A percentile compares a stretch with the other conserved stretches of the same genome.
phyloP scores from a whole-genome alignment of 345 rosid species.

The Arabis alpina region DNA sequence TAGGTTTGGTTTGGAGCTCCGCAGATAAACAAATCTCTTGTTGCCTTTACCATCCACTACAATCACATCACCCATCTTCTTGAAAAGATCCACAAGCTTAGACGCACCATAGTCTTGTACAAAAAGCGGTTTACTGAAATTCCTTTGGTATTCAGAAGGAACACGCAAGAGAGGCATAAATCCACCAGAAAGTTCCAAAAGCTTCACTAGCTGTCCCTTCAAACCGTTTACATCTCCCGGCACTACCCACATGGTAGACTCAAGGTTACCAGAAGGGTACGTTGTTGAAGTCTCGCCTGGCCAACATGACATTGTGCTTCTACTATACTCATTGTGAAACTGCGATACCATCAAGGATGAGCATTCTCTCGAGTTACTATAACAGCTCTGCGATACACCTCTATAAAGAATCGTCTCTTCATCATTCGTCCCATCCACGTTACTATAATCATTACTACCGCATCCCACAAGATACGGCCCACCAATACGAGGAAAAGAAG shows the following conservation, averaged over 20 bases:
- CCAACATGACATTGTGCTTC: conserved; percentile 44
- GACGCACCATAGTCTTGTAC: conserved; percentile 72
- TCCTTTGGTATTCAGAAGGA: conserved; percentile 75
- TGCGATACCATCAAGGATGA: conserved; percentile 55
- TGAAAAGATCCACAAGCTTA: conserved; percentile 86
- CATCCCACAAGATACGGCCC: conserved; percentile 59
- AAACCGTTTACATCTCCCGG: conserved; percentile 91
- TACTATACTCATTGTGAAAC: conserved; percentile 47
- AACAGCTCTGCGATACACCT: conserved; percentile 62
- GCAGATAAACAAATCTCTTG: conserved; percentile 69
- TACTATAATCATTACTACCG: conserved; percentile 46
- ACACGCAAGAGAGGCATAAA: conserved; percentile 72
- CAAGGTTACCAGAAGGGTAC: conserved; percentile 60
- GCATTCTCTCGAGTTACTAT: conserved; percentile 58
- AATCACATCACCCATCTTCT: conserved; percentile 76
- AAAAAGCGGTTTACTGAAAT: conserved; percentile 78
- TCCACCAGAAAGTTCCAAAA: conserved; percentile 89
- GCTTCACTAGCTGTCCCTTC: conserved; percentile 74
- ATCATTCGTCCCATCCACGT: conserved; percentile 57
- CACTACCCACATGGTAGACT: conserved; percentile 77
- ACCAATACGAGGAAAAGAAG: conserved; percentile 54
- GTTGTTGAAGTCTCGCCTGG: conserved; percentile 57
- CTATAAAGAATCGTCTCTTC: conserved; percentile 77
- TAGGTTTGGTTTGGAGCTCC: conserved; percentile 59
- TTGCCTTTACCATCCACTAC: conserved; percentile 77